A percentile compares a stretch with the other conserved stretches of the same genome.
Conservation (phyloP, 495 filamentous ascomycete species). For the Chaetomium tenue region DNA sequence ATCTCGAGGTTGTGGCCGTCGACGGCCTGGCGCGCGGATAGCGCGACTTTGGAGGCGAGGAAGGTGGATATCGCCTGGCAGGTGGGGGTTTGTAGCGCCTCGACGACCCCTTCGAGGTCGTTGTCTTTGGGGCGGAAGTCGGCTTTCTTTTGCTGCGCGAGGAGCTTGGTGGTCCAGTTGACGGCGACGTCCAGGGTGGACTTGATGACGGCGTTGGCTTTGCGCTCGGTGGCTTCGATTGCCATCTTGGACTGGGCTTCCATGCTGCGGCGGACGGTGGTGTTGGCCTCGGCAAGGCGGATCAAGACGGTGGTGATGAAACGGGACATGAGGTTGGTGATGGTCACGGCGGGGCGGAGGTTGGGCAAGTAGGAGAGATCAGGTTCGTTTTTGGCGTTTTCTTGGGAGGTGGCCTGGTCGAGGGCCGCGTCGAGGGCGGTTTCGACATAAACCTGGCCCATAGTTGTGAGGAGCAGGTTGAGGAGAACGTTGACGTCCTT, state of each 20-base stretch:
- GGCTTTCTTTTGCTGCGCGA: slow-evolving; percentile 80
- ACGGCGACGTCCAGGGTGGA: slow-evolving; percentile 80
- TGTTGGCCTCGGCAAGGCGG: slow-evolving; percentile 79
- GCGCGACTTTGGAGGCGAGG: slow-evolving; percentile 59
- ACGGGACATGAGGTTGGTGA: slow-evolving; percentile 87
- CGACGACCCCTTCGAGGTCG: slow-evolving; percentile 67
- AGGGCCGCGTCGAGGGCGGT: slow-evolving; percentile 85
- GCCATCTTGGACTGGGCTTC: slow-evolving; percentile 74
- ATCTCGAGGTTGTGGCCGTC: slow-evolving; percentile 73
- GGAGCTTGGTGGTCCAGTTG: slow-evolving; percentile 71
- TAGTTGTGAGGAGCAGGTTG: slow-evolving; percentile 77
- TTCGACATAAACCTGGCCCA: slow-evolving; percentile 94
- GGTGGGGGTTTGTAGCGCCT: slow-evolving; percentile 81
- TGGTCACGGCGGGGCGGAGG: slow-evolving; percentile 77
- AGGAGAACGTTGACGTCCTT: slow-evolving; percentile 90
- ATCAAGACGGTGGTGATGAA: slow-evolving; percentile 90
- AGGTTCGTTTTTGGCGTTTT: slow-evolving; percentile 75
- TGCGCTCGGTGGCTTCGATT: slow-evolving; percentile 78
- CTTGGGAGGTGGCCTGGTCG: slow-evolving; percentile 71
- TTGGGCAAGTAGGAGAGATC: slow-evolving; percentile 80
- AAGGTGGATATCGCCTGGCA: slow-evolving; percentile 77
- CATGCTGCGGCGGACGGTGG: slow-evolving; percentile 86
- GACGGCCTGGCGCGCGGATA: slow-evolving; percentile 61
- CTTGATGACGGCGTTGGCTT: slow-evolving; percentile 82
- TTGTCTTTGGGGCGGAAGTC: slow-evolving; percentile 92